Conservation (phyloP, 768 basidiomycete species). For the Lactifluus hygrophoroides region DNA sequence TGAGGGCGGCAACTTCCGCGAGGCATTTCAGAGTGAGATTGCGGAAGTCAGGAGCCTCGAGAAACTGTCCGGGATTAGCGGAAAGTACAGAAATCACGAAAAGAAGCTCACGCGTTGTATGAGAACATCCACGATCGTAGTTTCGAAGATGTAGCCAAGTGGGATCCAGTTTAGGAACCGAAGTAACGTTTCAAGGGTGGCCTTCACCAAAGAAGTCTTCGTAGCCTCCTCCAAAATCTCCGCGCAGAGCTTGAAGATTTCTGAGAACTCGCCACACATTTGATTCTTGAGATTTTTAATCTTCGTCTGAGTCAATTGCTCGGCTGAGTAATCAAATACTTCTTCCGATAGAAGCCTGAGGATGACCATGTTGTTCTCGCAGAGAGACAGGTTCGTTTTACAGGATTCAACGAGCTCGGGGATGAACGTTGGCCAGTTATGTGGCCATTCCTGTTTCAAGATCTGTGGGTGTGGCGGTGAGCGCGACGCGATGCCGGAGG, state of each 20-base stretch:
- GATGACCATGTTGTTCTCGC: slow-evolving; percentile 99
- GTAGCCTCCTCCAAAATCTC: slow-evolving; percentile 97
- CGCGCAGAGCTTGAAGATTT: slow-evolving; percentile 95
- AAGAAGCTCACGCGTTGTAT: slow-evolving; percentile 68
- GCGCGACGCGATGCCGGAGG: background rate
- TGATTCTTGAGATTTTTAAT: slow-evolving; percentile 96
- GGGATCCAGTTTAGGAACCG: slow-evolving; percentile 99
- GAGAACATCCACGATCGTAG: slow-evolving; percentile 89
- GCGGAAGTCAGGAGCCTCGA: slow-evolving; percentile 94
- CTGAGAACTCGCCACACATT: slow-evolving; percentile 95
- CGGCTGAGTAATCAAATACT: slow-evolving; percentile 97
- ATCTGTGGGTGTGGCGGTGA: slow-evolving; percentile 47
- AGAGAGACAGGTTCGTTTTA: slow-evolving; percentile 89
- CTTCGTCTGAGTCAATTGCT: slow-evolving; percentile 97
- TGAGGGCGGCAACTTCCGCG: slow-evolving; percentile 91
- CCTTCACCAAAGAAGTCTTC: slow-evolving; percentile 89
- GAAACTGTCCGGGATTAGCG: slow-evolving; percentile 52
- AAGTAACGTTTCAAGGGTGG: slow-evolving; percentile 88
- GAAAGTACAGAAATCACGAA: slow-evolving; percentile 4
- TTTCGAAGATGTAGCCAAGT: slow-evolving; percentile 97
- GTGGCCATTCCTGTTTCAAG: slow-evolving; percentile 98
- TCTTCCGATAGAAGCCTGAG: slow-evolving; percentile 95
- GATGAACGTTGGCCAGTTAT: slow-evolving; percentile 98
- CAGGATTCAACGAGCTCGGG: slow-evolving; percentile 95
- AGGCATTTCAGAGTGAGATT: slow-evolving; percentile 96